Percentiles rank a stretch among this genome's conserved stretches.
Conservation (phyloP, 2,329 filamentous ascomycete genomes). For the Metarhizium sp. region DNA sequence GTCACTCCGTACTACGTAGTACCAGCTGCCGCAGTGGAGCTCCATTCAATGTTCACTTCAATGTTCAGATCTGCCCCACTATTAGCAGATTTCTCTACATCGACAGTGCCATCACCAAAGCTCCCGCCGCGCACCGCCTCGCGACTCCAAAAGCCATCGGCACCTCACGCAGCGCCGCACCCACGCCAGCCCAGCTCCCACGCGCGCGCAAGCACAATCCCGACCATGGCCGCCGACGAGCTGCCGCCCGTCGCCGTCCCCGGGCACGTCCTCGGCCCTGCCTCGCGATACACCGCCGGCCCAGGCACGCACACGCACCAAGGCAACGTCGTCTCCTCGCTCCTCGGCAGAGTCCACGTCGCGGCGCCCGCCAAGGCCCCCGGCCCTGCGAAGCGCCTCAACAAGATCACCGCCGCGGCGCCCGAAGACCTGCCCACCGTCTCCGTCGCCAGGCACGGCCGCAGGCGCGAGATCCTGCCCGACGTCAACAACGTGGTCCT, state of each 20-base stretch:
- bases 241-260: slow-evolving; percentile 59
- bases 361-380: slow-evolving; percentile 35
- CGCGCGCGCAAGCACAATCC: not conserved
- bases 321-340: slow-evolving; percentile 68
- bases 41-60: no score
- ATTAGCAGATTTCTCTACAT: no score
- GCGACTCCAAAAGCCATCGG: not conserved
- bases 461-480: slow-evolving; percentile 65
- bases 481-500: slow-evolving; percentile 74
- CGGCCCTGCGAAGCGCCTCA: slow-evolving; percentile 48
- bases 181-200: no score
- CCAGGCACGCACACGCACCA: slow-evolving; percentile 77
- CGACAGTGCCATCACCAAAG: no score
- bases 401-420: slow-evolving; percentile 41
- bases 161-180: not conserved
- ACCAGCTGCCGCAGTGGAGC: no score
- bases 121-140: not conserved
- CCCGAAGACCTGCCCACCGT: slow-evolving; percentile 40
- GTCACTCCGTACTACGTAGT: no score
- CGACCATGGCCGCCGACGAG: slow-evolving; percentile 24
- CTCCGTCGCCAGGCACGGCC: slow-evolving; percentile 41
- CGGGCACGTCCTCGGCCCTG: slow-evolving; percentile 67
- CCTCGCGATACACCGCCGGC: slow-evolving; percentile 59
- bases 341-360: slow-evolving; percentile 62
- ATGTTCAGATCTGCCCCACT: no score